Evolutionary conservation across 768 basidiomycete species (phyloP).

Genomic region (Suillus placidus): DNA sequence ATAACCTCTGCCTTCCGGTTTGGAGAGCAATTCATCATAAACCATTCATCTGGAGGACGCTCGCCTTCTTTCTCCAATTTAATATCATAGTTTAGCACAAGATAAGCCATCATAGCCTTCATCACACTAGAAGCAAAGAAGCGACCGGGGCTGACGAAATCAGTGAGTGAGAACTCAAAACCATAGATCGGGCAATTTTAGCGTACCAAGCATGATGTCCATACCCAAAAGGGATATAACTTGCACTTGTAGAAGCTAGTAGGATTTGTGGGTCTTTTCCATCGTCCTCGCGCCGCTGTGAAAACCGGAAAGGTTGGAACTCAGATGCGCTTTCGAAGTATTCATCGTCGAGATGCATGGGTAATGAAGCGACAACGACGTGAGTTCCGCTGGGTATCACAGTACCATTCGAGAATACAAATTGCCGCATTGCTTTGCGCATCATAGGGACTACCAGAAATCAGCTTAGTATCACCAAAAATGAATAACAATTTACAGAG

Average conservation of each 20-base stretch:
- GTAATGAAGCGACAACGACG: conserved; percentile 33
- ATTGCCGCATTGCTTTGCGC: conserved; percentile 37
- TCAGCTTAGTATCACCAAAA: conserved; percentile 11
- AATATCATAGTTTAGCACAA: conserved; percentile 45
- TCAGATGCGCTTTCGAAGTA: conserved; percentile 45
- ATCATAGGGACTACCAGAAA: conserved; percentile 30
- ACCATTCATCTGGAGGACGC: conserved; percentile 39
- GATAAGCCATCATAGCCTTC: conserved; percentile 43
- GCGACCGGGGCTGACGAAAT: conserved; percentile 40
- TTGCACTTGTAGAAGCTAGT: conserved; percentile 31
- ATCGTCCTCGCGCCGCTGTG: conserved; percentile 24
- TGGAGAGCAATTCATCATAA: conserved; percentile 39
- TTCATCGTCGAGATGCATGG: conserved; percentile 43
- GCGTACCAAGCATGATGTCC: conserved; percentile 40
- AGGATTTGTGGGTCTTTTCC: conserved; percentile 31
- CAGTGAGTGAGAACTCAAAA: conserved; percentile 12
- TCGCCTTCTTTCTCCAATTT: conserved; percentile 36
- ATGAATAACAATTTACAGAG: conserved; percentile 29
- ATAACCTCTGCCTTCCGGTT: conserved; percentile 39
- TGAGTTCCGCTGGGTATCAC: conserved; percentile 42
- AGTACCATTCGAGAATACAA: conserved; percentile 39
- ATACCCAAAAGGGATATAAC: conserved; percentile 39
- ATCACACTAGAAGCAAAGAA: conserved; percentile 44
- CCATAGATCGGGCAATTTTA: neutral
- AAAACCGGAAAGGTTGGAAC: conserved; percentile 47